Conservation (phyloP, 805 yeast genomes). For the Suhomyces prunicola region DNA sequence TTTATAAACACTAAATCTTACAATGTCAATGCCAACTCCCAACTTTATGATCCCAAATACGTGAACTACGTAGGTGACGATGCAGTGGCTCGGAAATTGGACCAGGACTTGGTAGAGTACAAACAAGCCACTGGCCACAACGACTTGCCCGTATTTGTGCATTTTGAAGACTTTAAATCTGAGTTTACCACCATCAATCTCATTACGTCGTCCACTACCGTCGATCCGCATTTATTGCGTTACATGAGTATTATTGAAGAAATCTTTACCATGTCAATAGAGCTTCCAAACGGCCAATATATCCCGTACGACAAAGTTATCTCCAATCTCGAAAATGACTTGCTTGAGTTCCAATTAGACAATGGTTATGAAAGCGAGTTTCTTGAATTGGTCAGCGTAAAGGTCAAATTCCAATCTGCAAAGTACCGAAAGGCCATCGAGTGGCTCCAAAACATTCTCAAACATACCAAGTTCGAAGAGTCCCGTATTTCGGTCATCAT, state of each 20-base stretch:
- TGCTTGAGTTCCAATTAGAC: conserved; percentile 56
- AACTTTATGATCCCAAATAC: conserved; percentile 14
- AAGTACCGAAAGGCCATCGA: conserved; percentile 68
- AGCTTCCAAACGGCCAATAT: conserved; percentile 54
- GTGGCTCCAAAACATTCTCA: conserved; percentile 71
- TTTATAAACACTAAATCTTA: conserved; percentile 71
- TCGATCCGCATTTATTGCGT: conserved; percentile 54
- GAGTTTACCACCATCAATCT: conserved; percentile 72
- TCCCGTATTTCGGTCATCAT: conserved; percentile 64
- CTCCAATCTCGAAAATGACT: conserved; percentile 65
- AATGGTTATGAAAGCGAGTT: conserved; percentile 58
- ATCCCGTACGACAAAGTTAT: conserved; percentile 77
- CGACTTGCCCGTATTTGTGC: conserved; percentile 65
- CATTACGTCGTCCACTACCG: conserved; percentile 51
- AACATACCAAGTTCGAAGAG: conserved; percentile 67
- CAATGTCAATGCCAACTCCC: conserved; percentile 43
- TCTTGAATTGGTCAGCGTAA: conserved; percentile 63
- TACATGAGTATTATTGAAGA: conserved; percentile 63
- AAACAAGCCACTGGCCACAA: conserved; percentile 24
- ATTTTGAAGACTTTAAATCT: conserved; percentile 76
- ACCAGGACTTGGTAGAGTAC: conserved; percentile 14
- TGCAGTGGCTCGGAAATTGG: conserved; percentile 13
- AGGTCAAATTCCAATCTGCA: conserved; percentile 54
- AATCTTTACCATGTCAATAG: conserved; percentile 70
- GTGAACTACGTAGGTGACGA: conserved; percentile 29